Base-by-base conservation (phyloP, 805 yeast species). In the Candida jianshihensis region DNA sequence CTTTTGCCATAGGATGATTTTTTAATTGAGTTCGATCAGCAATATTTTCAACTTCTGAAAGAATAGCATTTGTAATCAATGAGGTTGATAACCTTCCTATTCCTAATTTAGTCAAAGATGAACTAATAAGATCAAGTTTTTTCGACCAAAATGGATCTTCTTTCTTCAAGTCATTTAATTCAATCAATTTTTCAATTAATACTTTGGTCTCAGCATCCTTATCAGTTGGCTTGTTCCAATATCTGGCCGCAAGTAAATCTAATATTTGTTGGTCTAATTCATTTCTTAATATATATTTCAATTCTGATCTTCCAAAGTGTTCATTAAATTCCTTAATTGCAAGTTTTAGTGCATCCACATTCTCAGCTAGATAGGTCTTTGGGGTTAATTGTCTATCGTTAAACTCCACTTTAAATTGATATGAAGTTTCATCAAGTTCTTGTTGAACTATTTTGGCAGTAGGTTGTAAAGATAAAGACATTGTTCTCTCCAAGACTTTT, bases 311-410 rank as follows among this genome's bases (percentile, higher is more conserved):
- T 4, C 94, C 87, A 51, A 90, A 87, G 39, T 73, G 73, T 42
- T 78, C 80, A 48, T 89, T 81, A 47, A 94, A 73, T 43, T 90
- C 96, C 56, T 92, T 90, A 40, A 90, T 79, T 0, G 87, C 81
- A 27, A 83, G 68, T 57, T 92, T 92, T 53, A 94, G 69, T 34
- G 83, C 65, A 58, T 92, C 99, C 24, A 92, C 75, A 38, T 92
- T 86, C 53, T 85, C 90, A 17, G 97, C 95, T 48, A 92, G 69
- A 54, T 92, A 92, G 40, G 95, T 86, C 52, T 88, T 92, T 13
- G 97, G 95, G 0, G 99, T 92, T 44, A 92, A 68, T 25, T 82
- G 85, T 36, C 97, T 75, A 59, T 92, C 99, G 55, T 92, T 92
- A 61, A 88, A 92, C 59, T 92, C 97, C 18, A 92, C 99, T 57